These are phyloP conservation scores for Aspergillus heteromorphus DNA, from an alignment of 495 filamentous ascomycete species.

Conservation along the genomic window DNA sequence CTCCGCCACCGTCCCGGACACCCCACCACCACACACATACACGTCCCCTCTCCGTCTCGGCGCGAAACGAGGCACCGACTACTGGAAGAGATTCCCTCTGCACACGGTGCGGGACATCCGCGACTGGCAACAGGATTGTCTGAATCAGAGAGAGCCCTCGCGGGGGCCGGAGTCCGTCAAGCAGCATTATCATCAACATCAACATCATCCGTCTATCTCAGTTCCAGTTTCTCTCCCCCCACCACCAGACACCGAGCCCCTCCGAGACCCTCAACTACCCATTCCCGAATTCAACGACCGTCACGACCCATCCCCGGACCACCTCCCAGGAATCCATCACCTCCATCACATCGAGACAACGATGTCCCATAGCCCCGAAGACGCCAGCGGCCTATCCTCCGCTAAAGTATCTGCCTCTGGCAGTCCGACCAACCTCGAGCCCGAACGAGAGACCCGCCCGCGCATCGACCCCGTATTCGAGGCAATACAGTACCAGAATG, in stretches of 20 bases:
- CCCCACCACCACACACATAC: conserved; percentile 7
- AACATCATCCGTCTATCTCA: too few species aligned
- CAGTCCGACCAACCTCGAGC: not conserved
- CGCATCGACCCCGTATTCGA: not conserved
- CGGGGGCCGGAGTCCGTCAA: not conserved
- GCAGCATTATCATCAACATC: not conserved
- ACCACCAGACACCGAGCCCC: not conserved
- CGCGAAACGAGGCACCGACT: conserved; percentile 29
- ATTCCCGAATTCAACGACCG: not conserved
- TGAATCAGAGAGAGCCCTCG: not conserved
- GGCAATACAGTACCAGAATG: not conserved
- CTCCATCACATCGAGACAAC: too few species aligned
- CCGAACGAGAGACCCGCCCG: not conserved
- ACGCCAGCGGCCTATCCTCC: not conserved
- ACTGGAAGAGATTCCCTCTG: conserved; percentile 35
- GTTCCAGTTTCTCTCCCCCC: too few species aligned
- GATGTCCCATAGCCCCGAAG: not conserved
- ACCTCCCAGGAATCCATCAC: not conserved
- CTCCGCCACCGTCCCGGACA: conserved; percentile 8
- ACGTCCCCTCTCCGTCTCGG: conserved; percentile 22
- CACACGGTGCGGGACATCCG: conserved; percentile 27
- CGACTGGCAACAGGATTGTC: conserved; percentile 32
- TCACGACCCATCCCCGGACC: not conserved
- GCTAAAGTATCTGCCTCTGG: not conserved
- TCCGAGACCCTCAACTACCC: not conserved